phyloP scores from a whole-genome alignment of 202 grass and related monocot species.

The Zoysia matrella region DNA sequence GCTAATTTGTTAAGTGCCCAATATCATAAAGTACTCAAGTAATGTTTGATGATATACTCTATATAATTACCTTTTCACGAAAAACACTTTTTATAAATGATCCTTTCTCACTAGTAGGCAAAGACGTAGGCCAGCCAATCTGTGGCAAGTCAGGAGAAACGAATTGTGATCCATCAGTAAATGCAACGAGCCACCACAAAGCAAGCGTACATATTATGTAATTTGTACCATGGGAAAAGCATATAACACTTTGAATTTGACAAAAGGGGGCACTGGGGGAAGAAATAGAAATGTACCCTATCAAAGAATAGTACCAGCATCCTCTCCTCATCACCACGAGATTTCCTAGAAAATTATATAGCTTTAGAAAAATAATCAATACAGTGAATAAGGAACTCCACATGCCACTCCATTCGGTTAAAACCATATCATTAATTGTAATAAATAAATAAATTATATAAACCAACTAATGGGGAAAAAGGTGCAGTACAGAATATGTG shows the following conservation, averaged over 20 bases:
- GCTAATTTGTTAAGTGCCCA: not conserved
- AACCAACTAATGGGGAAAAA: constrained; percentile 1
- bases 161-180: not conserved
- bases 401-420: not conserved
- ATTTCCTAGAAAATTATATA: constrained; percentile 69
- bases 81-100: constrained; percentile 86
- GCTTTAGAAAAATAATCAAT: constrained; percentile 29
- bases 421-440: constrained; percentile 16
- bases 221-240: not conserved
- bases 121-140: constrained; percentile 97
- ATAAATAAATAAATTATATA: not conserved
- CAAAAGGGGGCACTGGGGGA: constrained; percentile 19
- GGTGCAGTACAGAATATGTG: not conserved
- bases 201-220: constrained; percentile 16
- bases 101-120: constrained; percentile 95
- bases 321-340: constrained; percentile 82
- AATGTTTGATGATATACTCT: constrained; percentile 16
- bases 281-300: constrained; percentile 58
- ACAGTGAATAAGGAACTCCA: not conserved
- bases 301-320: constrained; percentile 93
- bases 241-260: not conserved
- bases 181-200: constrained; percentile 24
- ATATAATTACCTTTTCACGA: constrained; percentile 66
- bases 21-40: constrained; percentile 7
- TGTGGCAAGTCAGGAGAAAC: constrained; percentile 47